A percentile compares a stretch with the other conserved stretches of the same genome.
Conservation (phyloP, 495 filamentous ascomycete genomes). For the Penicillium taxi region DNA sequence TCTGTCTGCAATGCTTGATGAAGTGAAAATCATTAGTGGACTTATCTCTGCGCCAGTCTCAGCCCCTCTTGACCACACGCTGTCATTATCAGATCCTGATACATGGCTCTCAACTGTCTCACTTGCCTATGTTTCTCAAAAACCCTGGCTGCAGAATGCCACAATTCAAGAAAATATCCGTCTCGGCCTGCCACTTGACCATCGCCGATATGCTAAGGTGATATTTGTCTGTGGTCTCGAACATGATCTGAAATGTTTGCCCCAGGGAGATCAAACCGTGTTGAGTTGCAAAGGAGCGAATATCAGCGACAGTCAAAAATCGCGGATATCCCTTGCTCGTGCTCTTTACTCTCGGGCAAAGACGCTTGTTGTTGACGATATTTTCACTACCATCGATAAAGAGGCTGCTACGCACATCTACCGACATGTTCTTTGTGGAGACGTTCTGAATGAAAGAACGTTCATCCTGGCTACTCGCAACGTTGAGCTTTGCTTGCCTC, state of each 20-base stretch:
- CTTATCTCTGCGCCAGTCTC: no score
- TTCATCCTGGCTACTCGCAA: constrained; percentile 20
- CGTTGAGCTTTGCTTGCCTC: constrained; percentile 65
- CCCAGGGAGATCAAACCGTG: background rate
- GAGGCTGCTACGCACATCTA: background rate
- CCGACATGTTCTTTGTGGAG: background rate
- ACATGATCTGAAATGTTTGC: background rate
- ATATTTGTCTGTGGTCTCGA: background rate
- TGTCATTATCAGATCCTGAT: no score
- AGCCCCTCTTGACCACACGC: no score
- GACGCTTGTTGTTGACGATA: background rate
- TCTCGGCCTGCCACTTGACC: background rate
- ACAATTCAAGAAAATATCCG: constrained; percentile 1
- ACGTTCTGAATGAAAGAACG: background rate
- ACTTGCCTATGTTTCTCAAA: background rate
- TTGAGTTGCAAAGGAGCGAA: constrained; percentile 1
- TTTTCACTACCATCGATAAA: background rate
- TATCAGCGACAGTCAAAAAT: background rate
- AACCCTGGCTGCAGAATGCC: background rate
- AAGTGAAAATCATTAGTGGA: constrained; percentile 14
- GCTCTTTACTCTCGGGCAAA: background rate
- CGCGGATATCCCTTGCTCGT: background rate
- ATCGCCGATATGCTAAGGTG: background rate
- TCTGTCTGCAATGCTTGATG: constrained; percentile 51
- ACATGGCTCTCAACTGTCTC: background rate